These are phyloP conservation scores for Lepraria neglecta DNA, from an alignment of 495 filamentous ascomycete genomes.

Conservation along the genomic window DNA sequence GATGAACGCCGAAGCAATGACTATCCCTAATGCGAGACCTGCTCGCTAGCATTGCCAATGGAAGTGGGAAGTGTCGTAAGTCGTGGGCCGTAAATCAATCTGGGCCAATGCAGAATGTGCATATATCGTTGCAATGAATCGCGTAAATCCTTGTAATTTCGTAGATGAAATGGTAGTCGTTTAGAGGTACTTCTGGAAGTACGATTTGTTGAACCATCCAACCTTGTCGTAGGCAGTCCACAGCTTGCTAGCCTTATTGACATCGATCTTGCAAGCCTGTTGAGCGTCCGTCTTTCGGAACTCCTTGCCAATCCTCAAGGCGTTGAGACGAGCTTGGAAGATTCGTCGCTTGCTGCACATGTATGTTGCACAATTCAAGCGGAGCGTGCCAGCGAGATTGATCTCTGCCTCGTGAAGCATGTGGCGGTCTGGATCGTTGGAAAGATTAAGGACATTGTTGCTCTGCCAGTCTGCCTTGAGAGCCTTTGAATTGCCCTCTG, in stretches of 20 bases:
- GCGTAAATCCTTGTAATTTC: neutral
- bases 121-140: neutral
- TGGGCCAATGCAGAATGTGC: neutral
- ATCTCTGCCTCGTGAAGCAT: slow-evolving; percentile 77
- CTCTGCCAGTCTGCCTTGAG: slow-evolving; percentile 81
- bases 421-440: slow-evolving; percentile 67
- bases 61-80: slow-evolving; percentile 1
- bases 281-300: slow-evolving; percentile 98
- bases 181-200: slow-evolving; percentile 50
- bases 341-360: slow-evolving; percentile 93
- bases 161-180: neutral
- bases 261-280: slow-evolving; percentile 95
- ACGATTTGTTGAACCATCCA: slow-evolving; percentile 70
- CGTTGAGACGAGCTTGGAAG: slow-evolving; percentile 68
- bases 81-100: slow-evolving; percentile 12
- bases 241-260: slow-evolving; percentile 95
- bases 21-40: slow-evolving; percentile 11
- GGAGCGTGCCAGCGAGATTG: slow-evolving; percentile 67
- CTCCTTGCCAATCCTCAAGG: slow-evolving; percentile 66
- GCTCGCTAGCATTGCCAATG: neutral
- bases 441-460: slow-evolving; percentile 70
- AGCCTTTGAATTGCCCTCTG: slow-evolving; percentile 53
- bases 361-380: slow-evolving; percentile 85
- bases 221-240: slow-evolving; percentile 88
- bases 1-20: slow-evolving; percentile 9